phyloP scores from a whole-genome alignment of 2,329 filamentous ascomycete genomes.

The Aureobasidium musti region DNA sequence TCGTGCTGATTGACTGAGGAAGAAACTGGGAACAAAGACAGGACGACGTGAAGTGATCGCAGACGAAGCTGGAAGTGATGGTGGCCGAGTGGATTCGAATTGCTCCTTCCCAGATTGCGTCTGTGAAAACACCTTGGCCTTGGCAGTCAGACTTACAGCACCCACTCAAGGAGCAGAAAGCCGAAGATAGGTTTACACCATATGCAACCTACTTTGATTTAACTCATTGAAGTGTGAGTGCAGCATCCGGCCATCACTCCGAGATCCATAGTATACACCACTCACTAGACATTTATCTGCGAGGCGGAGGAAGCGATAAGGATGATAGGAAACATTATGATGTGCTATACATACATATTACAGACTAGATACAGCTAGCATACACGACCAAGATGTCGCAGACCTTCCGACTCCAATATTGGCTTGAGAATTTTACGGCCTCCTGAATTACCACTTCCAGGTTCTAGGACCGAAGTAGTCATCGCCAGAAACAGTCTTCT shows the following conservation, averaged over 20 bases:
- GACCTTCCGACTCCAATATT: neutral
- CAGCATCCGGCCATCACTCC: neutral
- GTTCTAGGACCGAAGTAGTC: conserved; percentile 63
- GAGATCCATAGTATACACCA: neutral
- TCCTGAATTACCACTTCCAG: conserved; percentile 34
- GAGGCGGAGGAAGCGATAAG: no score
- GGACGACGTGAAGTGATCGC: neutral
- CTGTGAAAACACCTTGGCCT: no score
- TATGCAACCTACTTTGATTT: no score
- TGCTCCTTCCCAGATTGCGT: neutral
- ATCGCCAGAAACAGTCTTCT: conserved; percentile 59
- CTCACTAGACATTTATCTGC: neutral
- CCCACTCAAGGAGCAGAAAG: neutral
- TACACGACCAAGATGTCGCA: no score
- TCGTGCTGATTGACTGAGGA: neutral
- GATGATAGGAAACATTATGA: neutral
- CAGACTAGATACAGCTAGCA: neutral
- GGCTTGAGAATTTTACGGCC: neutral
- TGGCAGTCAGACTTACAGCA: no score
- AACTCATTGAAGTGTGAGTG: no score
- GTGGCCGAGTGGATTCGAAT: neutral
- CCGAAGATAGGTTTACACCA: neutral
- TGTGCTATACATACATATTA: neutral
- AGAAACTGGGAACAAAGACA: no score
- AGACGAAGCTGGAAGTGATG: neutral